These are phyloP conservation scores for Botrytis sinoallii DNA, from an alignment of 2,329 filamentous ascomycete species.

Conservation along the genomic window DNA sequence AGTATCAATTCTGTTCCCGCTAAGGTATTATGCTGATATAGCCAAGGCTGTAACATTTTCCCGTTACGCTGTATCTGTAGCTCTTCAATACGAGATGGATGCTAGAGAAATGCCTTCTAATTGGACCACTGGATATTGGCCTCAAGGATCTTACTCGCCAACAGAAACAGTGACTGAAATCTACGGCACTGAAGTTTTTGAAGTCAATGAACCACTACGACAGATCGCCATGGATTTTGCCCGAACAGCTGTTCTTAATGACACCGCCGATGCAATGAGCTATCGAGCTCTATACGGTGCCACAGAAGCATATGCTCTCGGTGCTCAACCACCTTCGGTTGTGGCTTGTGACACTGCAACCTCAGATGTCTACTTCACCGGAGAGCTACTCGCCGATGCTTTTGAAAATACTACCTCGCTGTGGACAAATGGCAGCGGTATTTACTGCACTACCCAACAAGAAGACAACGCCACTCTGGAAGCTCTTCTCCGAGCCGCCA, in stretches of 20 bases:
- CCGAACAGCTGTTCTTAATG: slow-evolving; percentile 47
- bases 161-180: slow-evolving; percentile 51
- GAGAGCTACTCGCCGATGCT: slow-evolving; percentile 53
- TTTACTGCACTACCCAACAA: slow-evolving; percentile 67
- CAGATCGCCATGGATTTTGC: slow-evolving; percentile 48
- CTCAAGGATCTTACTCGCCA: slow-evolving; percentile 54
- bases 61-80: slow-evolving; percentile 67
- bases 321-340: slow-evolving; percentile 24
- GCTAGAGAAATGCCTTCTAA: slow-evolving; percentile 61
- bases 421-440: slow-evolving; percentile 63
- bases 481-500: slow-evolving; percentile 57
- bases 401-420: slow-evolving; percentile 61
- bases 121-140: slow-evolving; percentile 65
- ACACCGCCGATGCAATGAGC: slow-evolving; percentile 45
- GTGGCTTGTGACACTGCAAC: slow-evolving; percentile 65
- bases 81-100: slow-evolving; percentile 72
- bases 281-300: slow-evolving; percentile 53
- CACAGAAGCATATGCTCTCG: slow-evolving; percentile 7
- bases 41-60: slow-evolving; percentile 57
- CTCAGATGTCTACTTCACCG: slow-evolving; percentile 69
- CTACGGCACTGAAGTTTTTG: slow-evolving; percentile 67
- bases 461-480: slow-evolving; percentile 69
- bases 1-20: background rate
- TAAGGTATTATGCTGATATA: background rate
- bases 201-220: slow-evolving; percentile 57